Percentiles rank a stretch among this genome's conserved stretches.
Conservation (phyloP, 164 flowering plant genomes). For the Vitis cinerea region DNA sequence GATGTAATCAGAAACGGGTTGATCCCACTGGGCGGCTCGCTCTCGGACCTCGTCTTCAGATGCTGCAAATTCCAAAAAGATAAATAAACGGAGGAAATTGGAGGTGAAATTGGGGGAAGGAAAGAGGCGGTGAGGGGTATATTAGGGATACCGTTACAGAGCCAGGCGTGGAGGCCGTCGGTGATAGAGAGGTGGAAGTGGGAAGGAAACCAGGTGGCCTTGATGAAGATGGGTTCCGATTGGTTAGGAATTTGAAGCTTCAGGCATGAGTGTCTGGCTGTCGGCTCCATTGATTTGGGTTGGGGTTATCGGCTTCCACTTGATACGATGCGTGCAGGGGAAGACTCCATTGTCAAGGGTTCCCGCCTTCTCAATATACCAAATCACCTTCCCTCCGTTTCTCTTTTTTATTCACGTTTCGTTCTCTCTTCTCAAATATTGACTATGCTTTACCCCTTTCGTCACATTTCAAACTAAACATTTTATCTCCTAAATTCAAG, state of each 20-base stretch:
- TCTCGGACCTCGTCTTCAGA: conserved; percentile 70
- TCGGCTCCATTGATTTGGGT: conserved; percentile 17
- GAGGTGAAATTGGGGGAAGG: background rate
- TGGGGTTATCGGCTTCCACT: background rate
- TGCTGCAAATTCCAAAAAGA: conserved; percentile 33
- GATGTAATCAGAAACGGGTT: conserved; percentile 70
- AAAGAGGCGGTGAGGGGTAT: background rate
- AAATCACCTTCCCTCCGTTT: too few species aligned
- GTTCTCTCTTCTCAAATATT: too few species aligned
- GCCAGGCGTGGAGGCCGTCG: conserved; percentile 72
- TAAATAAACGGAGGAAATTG: background rate
- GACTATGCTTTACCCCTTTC: too few species aligned
- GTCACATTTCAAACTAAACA: too few species aligned
- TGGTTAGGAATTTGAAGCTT: conserved; percentile 42
- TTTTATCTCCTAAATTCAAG: too few species aligned
- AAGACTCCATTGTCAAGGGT: too few species aligned
- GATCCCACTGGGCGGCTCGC: conserved; percentile 90
- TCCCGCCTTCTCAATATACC: too few species aligned
- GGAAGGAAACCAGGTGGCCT: conserved; percentile 67
- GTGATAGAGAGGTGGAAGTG: conserved; percentile 70
- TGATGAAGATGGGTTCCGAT: conserved; percentile 48
- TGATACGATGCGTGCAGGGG: too few species aligned
- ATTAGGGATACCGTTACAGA: conserved; percentile 55
- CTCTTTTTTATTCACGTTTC: too few species aligned
- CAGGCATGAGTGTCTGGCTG: conserved; percentile 59